Conservation (phyloP, 208 protist species). For the Wallacemonas rigidus region DNA sequence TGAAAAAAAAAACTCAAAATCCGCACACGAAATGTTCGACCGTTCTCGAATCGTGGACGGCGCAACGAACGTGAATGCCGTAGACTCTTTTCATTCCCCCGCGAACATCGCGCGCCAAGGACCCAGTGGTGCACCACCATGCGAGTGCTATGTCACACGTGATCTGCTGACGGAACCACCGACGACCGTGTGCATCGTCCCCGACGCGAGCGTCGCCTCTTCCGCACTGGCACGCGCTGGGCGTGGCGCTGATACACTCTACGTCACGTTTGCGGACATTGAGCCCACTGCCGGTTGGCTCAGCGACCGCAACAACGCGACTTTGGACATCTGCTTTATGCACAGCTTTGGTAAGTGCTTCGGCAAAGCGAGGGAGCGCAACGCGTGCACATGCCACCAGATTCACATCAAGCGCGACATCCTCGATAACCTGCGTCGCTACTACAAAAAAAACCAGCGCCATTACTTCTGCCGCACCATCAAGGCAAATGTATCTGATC, state of each 20-base stretch:
- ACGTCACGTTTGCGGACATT: constrained; percentile 42
- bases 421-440: constrained; percentile 41
- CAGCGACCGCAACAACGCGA: constrained; percentile 50
- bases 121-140: not conserved
- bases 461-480: constrained; percentile 61
- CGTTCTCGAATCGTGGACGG: not conserved
- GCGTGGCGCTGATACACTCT: constrained; percentile 18
- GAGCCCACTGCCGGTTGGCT: constrained; percentile 61
- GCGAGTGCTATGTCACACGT: constrained; percentile 44
- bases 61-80: not conserved
- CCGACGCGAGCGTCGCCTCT: constrained; percentile 17
- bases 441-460: constrained; percentile 44
- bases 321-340: constrained; percentile 68
- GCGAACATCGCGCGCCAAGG: not conserved
- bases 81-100: not conserved
- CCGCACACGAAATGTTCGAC: not conserved
- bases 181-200: constrained; percentile 44
- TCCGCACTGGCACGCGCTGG: constrained; percentile 20
- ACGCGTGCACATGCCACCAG: constrained; percentile 56
- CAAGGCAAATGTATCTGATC: constrained; percentile 54
- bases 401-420: constrained; percentile 48
- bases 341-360: constrained; percentile 68
- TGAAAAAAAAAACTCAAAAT: not conserved
- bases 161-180: constrained; percentile 55
- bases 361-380: constrained; percentile 45